phyloP scores from a whole-genome alignment of 2,329 filamentous ascomycete genomes.

The Davidsoniella neocaledoniae region DNA sequence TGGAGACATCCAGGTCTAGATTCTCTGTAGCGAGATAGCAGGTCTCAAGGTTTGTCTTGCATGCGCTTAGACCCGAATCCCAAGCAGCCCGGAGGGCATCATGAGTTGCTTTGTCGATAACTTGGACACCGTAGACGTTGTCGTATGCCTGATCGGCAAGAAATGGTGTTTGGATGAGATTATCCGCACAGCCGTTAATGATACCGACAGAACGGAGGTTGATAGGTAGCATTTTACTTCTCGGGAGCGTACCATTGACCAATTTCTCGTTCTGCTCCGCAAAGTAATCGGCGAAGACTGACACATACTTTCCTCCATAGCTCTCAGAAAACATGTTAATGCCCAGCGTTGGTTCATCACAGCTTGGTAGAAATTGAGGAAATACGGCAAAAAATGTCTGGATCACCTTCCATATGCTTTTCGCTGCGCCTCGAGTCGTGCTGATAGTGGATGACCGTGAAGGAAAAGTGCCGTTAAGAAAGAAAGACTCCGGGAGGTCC shows the following conservation, averaged over 20 bases:
- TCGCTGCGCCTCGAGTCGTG: conserved; percentile 38
- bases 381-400: conserved; percentile 43
- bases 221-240: conserved; percentile 31
- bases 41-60: not conserved
- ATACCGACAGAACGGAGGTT: conserved; percentile 47
- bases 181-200: conserved; percentile 54
- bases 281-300: conserved; percentile 41
- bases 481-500: conserved; percentile 17
- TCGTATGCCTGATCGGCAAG: conserved; percentile 41
- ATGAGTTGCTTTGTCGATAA: conserved; percentile 31
- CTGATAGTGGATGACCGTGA: conserved; percentile 28
- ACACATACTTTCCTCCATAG: conserved; percentile 55
- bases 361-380: conserved; percentile 36
- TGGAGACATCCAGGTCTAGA: conserved; percentile 26
- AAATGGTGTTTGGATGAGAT: conserved; percentile 39
- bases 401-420: conserved; percentile 47
- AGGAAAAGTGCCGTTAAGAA: conserved; percentile 11
- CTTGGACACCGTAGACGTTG: conserved; percentile 48
- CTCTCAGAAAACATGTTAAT: conserved; percentile 52
- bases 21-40: conserved; percentile 16
- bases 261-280: conserved; percentile 43
- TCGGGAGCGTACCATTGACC: conserved; percentile 17
- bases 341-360: conserved; percentile 23
- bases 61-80: not conserved
- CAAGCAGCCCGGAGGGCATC: not conserved